Evolutionary conservation across 169 alveolate species (phyloP).

Genomic region (Plasmodium malariae): DNA sequence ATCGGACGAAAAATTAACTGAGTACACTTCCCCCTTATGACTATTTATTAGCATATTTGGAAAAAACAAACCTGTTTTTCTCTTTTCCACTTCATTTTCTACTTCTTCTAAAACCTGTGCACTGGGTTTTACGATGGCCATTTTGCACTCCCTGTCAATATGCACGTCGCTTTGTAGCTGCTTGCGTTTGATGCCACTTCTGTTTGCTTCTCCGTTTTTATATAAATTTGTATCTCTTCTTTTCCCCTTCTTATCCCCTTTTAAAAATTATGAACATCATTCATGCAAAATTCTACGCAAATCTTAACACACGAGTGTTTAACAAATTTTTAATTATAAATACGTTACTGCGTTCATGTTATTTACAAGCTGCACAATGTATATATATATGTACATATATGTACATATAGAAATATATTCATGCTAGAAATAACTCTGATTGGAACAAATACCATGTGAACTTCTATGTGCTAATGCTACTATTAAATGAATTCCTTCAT

Average conservation of each 20-base stretch:
- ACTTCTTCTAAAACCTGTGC: neutral
- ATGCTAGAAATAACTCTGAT: too few species aligned
- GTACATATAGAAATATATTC: too few species aligned
- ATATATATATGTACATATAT: too few species aligned
- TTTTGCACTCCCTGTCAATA: neutral
- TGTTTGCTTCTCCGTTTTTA: neutral
- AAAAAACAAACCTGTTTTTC: constrained; percentile 51
- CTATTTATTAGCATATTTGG: constrained; percentile 88
- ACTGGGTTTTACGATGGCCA: constrained; percentile 17
- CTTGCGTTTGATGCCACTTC: neutral
- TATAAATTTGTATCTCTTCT: neutral
- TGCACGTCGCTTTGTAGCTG: neutral
- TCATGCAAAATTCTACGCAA: neutral
- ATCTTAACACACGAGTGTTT: neutral
- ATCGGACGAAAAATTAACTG: constrained; percentile 87
- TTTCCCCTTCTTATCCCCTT: neutral
- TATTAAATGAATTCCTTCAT: too few species aligned
- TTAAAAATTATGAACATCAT: neutral
- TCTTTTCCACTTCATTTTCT: constrained; percentile 7
- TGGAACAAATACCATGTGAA: too few species aligned
- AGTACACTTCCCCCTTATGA: constrained; percentile 88
- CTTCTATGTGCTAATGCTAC: too few species aligned
- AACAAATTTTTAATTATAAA: neutral
- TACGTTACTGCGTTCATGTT: too few species aligned
- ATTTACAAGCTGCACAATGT: too few species aligned